Percentiles rank a stretch among this genome's conserved stretches.
phyloP scores from a whole-genome alignment of 73 alveolate genomes.

The Paramecium primaurelia region DNA sequence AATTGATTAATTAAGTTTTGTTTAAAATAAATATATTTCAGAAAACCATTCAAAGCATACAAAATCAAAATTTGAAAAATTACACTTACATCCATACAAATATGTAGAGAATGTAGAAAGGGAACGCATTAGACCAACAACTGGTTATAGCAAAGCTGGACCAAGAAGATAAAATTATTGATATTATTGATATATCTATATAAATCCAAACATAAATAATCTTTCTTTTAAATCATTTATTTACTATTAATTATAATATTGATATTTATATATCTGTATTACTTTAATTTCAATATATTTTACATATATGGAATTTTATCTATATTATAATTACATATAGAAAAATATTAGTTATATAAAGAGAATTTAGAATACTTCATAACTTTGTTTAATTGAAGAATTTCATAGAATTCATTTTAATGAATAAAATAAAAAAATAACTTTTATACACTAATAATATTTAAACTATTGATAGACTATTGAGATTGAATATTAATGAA shows the following conservation, averaged over 20 bases:
- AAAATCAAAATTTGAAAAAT: background rate
- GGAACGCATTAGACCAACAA: conserved; percentile 9
- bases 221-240: background rate
- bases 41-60: background rate
- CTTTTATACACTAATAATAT: background rate
- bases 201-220: background rate
- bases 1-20: background rate
- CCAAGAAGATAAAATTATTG: background rate
- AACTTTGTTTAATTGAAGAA: background rate
- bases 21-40: background rate
- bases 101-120: conserved; percentile 19
- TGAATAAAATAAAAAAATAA: background rate
- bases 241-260: too few species aligned
- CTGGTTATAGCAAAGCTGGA: conserved; percentile 14
- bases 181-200: background rate
- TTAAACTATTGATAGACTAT: background rate
- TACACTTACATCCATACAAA: conserved; percentile 23
- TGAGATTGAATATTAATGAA: background rate
- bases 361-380: too few species aligned
- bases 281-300: too few species aligned
- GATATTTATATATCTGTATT: too few species aligned
- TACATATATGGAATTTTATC: too few species aligned
- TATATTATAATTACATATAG: too few species aligned
- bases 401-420: background rate
- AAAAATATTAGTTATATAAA: too few species aligned